Base-by-base conservation (phyloP, 2,329 filamentous ascomycete species). In the Leptographium procerum region DNA sequence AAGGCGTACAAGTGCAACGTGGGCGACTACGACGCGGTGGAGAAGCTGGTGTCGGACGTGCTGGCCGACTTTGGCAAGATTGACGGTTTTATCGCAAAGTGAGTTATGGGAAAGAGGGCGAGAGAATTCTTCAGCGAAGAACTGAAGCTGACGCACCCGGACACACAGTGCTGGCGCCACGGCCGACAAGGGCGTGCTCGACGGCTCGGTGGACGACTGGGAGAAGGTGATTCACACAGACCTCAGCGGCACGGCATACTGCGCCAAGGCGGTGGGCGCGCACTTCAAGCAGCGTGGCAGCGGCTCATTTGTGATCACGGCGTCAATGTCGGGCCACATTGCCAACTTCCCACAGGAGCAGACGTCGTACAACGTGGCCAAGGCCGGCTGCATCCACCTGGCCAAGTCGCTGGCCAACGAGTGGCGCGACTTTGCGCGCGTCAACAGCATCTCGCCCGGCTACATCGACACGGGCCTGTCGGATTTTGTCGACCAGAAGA, bases 61-160 rank as follows among this genome's bases (percentile, higher is more conserved):
- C 73, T 85, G 50, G 69, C 74, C 60, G 87, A 91, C 19, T 87
- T 91, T 72, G 85, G 85, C 60, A 82, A 87, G 6, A 80, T 92
- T 10, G 88, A 91, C 66, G 77, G 90, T 64, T 90, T 92, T 65
- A 82, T 91, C 51, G 88, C 88, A 64, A 92, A 94, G 68, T 85
- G 85, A 16, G 88, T 88, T 1, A 3, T 31, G 8, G 40, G 19
- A 19, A 19, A 5, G 9, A 2, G 40, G 13, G 9, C 19, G 16
- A n/a, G 19, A 3, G 19, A 19, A n/a, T n/a, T n/a, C n/a, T n/a
- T n/a, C n/a, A n/a, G n/a, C n/a, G n/a, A n/a, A n/a, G 14, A 16
- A 7, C 4, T 81, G 22, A 48, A 85, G 61, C 89, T 91, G 65
- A 36, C 56, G 10, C 51, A 22, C 80, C 91, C 40, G 22, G n/a